Evolutionary conservation across 176 grass and related monocot species (phyloP).

Genomic region (Areca catechu): DNA sequence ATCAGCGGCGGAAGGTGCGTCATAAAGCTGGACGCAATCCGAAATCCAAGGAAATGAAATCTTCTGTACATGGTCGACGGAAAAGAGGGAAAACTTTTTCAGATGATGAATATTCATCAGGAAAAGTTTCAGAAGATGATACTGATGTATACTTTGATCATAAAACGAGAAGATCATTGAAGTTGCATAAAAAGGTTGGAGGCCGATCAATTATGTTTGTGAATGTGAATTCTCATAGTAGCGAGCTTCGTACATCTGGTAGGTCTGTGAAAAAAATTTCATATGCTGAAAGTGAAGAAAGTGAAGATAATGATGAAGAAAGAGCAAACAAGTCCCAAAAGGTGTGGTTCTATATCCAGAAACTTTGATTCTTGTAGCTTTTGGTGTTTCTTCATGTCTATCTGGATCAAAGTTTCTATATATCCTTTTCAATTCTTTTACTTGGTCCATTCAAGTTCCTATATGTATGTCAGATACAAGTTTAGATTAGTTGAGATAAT

Average conservation of each 20-base stretch:
- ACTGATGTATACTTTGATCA: slow-evolving; percentile 39
- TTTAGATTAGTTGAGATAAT: too few species aligned
- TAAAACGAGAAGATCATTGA: slow-evolving; percentile 36
- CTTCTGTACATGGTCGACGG: slow-evolving; percentile 33
- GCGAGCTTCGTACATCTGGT: slow-evolving; percentile 70
- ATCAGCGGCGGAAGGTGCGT: slow-evolving; percentile 33
- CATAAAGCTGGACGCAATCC: slow-evolving; percentile 49
- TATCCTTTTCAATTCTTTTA: too few species aligned
- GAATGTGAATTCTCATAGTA: slow-evolving; percentile 32
- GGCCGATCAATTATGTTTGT: slow-evolving; percentile 15
- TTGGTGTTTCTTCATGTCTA: too few species aligned
- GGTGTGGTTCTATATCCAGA: slow-evolving; percentile 25
- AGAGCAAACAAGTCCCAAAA: slow-evolving; percentile 71
- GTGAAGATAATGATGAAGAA: slow-evolving; percentile 65
- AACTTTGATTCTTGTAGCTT: too few species aligned
- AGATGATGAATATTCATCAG: slow-evolving; percentile 88
- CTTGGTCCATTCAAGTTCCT: too few species aligned
- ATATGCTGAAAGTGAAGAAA: slow-evolving; percentile 98
- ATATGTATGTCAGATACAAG: too few species aligned
- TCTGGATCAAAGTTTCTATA: too few species aligned
- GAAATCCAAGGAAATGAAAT: slow-evolving; percentile 51
- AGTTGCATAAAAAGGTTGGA: slow-evolving; percentile 40
- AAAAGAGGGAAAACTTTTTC: slow-evolving; percentile 55
- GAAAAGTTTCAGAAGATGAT: slow-evolving; percentile 56
- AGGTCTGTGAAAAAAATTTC: slow-evolving; percentile 78